Percentiles rank a stretch among this genome's conserved stretches.
Evolutionary conservation across 495 filamentous ascomycete genomes (phyloP).

Genomic region (Jackrogersella minutella): DNA sequence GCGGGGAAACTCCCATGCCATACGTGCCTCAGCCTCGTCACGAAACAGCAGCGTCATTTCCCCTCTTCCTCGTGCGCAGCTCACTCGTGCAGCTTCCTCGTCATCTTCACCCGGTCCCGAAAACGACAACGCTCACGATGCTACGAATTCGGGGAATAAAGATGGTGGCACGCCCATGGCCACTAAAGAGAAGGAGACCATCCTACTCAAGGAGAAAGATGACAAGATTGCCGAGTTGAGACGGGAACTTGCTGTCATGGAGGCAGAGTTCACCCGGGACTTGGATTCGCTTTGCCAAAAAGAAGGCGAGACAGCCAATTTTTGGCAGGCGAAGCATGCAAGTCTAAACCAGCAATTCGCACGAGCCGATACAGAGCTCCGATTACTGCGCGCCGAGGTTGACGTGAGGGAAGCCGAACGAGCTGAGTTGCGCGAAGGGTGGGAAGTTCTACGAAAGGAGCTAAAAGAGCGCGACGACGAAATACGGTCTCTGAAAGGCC

Average conservation of each 20-base stretch:
- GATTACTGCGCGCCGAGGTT: conserved; percentile 52
- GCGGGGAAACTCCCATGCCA: conserved; percentile 38
- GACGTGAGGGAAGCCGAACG: conserved; percentile 48
- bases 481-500: conserved; percentile 51
- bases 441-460: conserved; percentile 48
- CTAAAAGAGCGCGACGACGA: conserved; percentile 53
- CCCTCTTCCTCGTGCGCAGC: conserved; percentile 51
- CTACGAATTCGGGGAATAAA: conserved; percentile 19
- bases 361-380: conserved; percentile 54
- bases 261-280: conserved; percentile 55
- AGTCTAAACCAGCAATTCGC: conserved; percentile 52
- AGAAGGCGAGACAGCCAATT: conserved; percentile 54
- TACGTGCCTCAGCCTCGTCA: conserved; percentile 35
- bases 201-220: conserved; percentile 50
- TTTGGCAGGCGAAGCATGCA: conserved; percentile 59
- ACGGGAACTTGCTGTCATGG: conserved; percentile 53
- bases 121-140: conserved; percentile 34
- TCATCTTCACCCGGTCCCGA: conserved; percentile 48
- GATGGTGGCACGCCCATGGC: conserved; percentile 24
- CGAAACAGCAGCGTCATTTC: conserved; percentile 45
- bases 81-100: conserved; percentile 45
- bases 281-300: conserved; percentile 54
- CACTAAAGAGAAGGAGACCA: conserved; percentile 42
- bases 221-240: conserved; percentile 55
- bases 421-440: conserved; percentile 52